Conservation (phyloP, 805 yeast genomes). For the Dipodascus albidus region DNA sequence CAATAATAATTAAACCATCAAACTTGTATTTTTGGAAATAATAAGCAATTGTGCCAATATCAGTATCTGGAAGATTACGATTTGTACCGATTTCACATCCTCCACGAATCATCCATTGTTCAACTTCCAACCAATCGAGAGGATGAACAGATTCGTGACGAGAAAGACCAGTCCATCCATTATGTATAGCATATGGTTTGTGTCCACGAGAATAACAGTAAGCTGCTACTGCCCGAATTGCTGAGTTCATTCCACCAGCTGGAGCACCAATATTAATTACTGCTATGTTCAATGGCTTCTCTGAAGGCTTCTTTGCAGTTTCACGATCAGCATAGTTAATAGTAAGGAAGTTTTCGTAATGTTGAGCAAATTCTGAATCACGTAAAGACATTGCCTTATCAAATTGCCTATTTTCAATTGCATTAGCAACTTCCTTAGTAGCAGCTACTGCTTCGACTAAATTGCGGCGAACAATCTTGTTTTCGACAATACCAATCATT, state of each 20-base stretch:
- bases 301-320: conserved; percentile 45
- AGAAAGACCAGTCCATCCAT: conserved; percentile 86
- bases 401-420: conserved; percentile 69
- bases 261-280: conserved; percentile 94
- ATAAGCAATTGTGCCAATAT: conserved; percentile 83
- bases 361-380: conserved; percentile 79
- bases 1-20: conserved; percentile 84
- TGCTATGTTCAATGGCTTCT: conserved; percentile 61
- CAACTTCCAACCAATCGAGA: conserved; percentile 75
- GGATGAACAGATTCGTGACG: conserved; percentile 76
- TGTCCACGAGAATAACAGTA: conserved; percentile 89
- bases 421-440: conserved; percentile 84
- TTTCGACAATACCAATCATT: conserved; percentile 81
- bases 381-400: conserved; percentile 78
- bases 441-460: conserved; percentile 81
- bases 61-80: conserved; percentile 71
- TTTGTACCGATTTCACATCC: conserved; percentile 98
- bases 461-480: conserved; percentile 74
- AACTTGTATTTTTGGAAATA: conserved; percentile 80
- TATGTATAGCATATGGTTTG: conserved; percentile 77
- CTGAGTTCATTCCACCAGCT: conserved; percentile 91
- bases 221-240: conserved; percentile 79
- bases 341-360: conserved; percentile 58
- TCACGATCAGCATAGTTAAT: conserved; percentile 60
- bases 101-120: conserved; percentile 79